Conservation (phyloP, 495 filamentous ascomycete species). For the Penicillium flavigenum region DNA sequence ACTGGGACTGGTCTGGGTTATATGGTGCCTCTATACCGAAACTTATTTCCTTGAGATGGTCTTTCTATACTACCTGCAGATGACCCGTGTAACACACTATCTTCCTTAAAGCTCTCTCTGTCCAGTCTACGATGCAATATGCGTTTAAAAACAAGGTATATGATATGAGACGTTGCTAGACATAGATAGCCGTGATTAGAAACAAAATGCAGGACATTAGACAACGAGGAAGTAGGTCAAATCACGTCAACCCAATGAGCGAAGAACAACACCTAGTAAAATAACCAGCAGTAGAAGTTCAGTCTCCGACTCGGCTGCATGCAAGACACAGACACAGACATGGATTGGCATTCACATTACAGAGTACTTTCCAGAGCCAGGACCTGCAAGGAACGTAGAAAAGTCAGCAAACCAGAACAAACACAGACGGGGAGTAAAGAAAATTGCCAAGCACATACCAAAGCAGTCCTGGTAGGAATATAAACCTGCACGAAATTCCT, state of each 20-base stretch:
- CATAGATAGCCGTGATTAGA: background rate
- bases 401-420: conserved; percentile 10
- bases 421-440: background rate
- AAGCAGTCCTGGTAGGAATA: conserved; percentile 77
- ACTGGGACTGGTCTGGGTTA: background rate
- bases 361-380: conserved; percentile 53
- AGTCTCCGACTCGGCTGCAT: background rate
- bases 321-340: background rate
- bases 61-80: background rate
- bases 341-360: conserved; percentile 23
- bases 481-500: conserved; percentile 92
- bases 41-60: background rate
- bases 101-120: background rate
- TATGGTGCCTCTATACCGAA: background rate
- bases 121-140: background rate
- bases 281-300: background rate
- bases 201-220: background rate
- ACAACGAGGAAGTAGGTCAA: background rate
- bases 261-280: background rate
- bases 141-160: background rate
- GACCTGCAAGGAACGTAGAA: conserved; percentile 37
- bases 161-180: background rate
- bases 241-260: background rate
- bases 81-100: background rate
- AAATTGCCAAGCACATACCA: conserved; percentile 59